Conservation (phyloP, 306 rosid species). For the Sicyos edulis region DNA sequence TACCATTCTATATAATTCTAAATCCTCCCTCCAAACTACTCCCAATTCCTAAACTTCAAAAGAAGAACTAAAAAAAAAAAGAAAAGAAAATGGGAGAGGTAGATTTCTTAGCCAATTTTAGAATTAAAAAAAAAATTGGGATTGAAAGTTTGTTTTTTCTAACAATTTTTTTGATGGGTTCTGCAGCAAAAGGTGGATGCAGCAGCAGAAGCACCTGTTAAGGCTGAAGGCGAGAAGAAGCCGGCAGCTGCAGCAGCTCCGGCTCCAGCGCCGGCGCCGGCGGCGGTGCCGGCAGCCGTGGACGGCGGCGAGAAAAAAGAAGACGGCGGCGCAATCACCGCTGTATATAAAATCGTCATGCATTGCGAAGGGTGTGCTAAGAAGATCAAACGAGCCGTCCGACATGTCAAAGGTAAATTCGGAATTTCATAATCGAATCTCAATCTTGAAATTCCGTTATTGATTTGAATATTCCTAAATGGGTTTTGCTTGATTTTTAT, state of each 20-base stretch:
- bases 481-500: background rate
- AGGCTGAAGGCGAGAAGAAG: constrained; percentile 59
- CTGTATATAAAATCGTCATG: constrained; percentile 60
- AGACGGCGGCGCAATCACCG: constrained; percentile 31
- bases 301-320: constrained; percentile 33
- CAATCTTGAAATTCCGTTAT: background rate
- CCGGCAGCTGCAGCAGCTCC: constrained; percentile 13
- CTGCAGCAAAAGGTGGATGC: constrained; percentile 38
- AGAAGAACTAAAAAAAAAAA: background rate
- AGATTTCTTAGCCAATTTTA: background rate
- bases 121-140: background rate
- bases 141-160: background rate
- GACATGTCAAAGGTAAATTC: constrained; percentile 41
- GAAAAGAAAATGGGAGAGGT: constrained; percentile 18
- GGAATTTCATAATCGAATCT: background rate
- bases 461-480: background rate
- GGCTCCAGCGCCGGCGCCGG: constrained; percentile 23
- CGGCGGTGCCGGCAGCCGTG: constrained; percentile 15
- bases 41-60: background rate
- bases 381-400: constrained; percentile 52
- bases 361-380: constrained; percentile 86
- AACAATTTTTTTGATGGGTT: background rate
- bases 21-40: background rate
- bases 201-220: constrained; percentile 15
- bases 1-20: background rate